These are phyloP conservation scores for Bruguiera sexangula DNA, from an alignment of 345 rosid genomes.

Conservation along the genomic window DNA sequence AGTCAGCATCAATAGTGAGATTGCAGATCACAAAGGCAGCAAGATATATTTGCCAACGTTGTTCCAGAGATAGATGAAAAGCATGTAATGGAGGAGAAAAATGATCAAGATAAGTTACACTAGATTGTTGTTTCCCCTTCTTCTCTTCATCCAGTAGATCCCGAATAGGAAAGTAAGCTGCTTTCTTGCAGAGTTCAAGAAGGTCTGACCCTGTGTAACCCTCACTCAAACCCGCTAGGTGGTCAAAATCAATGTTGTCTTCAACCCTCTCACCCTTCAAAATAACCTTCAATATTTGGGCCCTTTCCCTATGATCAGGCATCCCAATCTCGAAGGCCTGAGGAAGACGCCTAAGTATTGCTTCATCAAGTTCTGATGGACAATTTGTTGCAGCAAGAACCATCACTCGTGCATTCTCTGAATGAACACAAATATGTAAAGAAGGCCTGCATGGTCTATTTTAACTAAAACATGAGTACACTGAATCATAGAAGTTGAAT, in stretches of 20 bases:
- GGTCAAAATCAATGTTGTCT: constrained; percentile 56
- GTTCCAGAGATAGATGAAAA: neutral
- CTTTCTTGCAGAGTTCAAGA: constrained; percentile 93
- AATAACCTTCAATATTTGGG: constrained; percentile 76
- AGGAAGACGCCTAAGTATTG: constrained; percentile 89
- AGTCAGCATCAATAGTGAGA: too few relatives aligned
- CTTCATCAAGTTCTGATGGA: constrained; percentile 98
- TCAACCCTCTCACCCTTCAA: constrained; percentile 78
- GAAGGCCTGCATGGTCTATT: neutral
- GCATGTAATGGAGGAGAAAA: neutral
- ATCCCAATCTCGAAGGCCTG: constrained; percentile 97
- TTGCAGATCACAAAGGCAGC: neutral
- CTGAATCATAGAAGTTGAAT: neutral
- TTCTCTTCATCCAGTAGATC: constrained; percentile 78
- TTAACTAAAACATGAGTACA: neutral
- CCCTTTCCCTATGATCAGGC: constrained; percentile 71
- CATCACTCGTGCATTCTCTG: constrained; percentile 92
- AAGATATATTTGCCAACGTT: too few relatives aligned
- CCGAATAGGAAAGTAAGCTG: constrained; percentile 86
- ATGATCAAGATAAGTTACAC: constrained; percentile 40
- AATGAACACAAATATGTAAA: constrained; percentile 15
- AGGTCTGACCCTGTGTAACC: constrained; percentile 95
- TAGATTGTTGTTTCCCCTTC: constrained; percentile 52
- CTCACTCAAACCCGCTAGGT: constrained; percentile 63
- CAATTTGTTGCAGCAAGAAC: constrained; percentile 98